Conservation (phyloP, 345 rosid species). For the Eucalyptus pumila region DNA sequence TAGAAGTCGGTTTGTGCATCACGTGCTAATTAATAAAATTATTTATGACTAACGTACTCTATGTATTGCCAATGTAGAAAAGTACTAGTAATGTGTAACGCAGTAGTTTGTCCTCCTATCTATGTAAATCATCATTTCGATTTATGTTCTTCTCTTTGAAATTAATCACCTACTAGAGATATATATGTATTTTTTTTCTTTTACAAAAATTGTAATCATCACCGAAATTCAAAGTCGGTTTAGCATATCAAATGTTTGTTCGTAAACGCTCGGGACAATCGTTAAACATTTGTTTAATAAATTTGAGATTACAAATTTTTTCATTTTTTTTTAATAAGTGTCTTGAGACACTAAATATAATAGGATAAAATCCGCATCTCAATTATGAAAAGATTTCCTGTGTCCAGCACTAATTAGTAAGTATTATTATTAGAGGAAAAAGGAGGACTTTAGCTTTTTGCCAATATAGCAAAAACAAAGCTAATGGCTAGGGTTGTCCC, state of each 20-base stretch:
- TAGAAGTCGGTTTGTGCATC: accelerated
- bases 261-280: too few species aligned
- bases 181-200: too few species aligned
- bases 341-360: background rate
- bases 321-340: background rate
- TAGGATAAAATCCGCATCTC: background rate
- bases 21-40: background rate
- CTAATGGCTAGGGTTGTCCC: background rate
- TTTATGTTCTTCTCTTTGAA: background rate
- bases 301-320: background rate
- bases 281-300: background rate
- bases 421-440: background rate
- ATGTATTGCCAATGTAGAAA: background rate
- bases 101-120: too few species aligned
- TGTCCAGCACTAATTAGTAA: background rate
- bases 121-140: background rate
- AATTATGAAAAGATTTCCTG: background rate
- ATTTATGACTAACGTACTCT: background rate
- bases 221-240: background rate
- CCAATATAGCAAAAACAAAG: background rate
- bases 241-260: background rate
- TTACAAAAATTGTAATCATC: background rate
- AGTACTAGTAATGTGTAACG: background rate
- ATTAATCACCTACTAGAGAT: background rate
- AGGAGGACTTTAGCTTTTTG: background rate